A percentile compares a stretch with the other conserved stretches of the same genome.
Conservation (phyloP, 2,329 filamentous ascomycete species). For the Rasamsonia emersonii region DNA sequence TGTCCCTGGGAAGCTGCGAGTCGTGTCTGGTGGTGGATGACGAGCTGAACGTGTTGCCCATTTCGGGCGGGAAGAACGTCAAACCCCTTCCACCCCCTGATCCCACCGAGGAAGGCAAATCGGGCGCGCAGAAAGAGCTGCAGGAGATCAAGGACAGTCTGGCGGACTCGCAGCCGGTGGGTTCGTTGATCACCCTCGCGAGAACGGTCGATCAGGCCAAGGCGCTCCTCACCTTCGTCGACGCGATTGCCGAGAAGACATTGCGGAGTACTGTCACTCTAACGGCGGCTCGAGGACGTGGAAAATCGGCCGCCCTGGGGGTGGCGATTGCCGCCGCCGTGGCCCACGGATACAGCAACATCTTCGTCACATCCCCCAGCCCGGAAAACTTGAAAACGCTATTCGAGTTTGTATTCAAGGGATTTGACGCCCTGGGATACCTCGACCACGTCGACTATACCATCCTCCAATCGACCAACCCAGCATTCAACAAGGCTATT, state of each 20-base stretch:
- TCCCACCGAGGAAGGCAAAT: slow-evolving; percentile 62
- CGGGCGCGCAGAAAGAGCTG: slow-evolving; percentile 64
- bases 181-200: slow-evolving; percentile 72
- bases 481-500: slow-evolving; percentile 98
- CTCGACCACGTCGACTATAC: slow-evolving; percentile 95
- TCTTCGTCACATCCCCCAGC: slow-evolving; percentile 96
- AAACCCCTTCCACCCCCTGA: slow-evolving; percentile 70
- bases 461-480: slow-evolving; percentile 96
- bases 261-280: slow-evolving; percentile 86
- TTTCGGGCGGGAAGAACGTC: slow-evolving; percentile 89
- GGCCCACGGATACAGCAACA: slow-evolving; percentile 95
- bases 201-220: slow-evolving; percentile 94
- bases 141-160: slow-evolving; percentile 80
- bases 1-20: slow-evolving; percentile 91
- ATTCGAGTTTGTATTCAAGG: slow-evolving; percentile 98
- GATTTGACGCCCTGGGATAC: slow-evolving; percentile 89
- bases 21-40: slow-evolving; percentile 95
- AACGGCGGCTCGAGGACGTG: slow-evolving; percentile 87
- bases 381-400: slow-evolving; percentile 98
- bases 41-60: slow-evolving; percentile 92
- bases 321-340: slow-evolving; percentile 90
- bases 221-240: slow-evolving; percentile 91
- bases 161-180: slow-evolving; percentile 76
- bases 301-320: slow-evolving; percentile 93
- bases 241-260: slow-evolving; percentile 93